phyloP scores from a whole-genome alignment of 371 early-diverging fungal genomes.

The Saksenaea oblongispora region DNA sequence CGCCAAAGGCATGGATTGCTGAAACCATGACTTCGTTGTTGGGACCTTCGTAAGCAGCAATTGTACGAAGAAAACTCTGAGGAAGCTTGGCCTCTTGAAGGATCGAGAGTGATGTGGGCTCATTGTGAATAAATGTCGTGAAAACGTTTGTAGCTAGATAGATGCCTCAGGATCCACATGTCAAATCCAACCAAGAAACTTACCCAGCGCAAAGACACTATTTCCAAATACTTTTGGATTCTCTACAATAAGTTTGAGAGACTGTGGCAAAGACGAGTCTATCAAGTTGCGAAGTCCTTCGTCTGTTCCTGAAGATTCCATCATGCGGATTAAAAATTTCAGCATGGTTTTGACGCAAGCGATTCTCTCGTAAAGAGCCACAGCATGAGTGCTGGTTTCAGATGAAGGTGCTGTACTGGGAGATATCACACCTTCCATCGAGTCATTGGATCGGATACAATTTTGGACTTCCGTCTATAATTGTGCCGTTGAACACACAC shows the following conservation, averaged over 20 bases:
- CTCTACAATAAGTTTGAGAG: constrained; percentile 74
- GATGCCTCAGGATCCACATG: not conserved
- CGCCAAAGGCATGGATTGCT: constrained; percentile 93
- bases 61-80: constrained; percentile 75
- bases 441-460: constrained; percentile 36
- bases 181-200: constrained; percentile 30
- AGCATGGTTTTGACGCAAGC: constrained; percentile 85
- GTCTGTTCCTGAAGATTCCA: constrained; percentile 88
- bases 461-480: constrained; percentile 52
- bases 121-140: constrained; percentile 96
- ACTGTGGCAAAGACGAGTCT: constrained; percentile 83
- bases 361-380: constrained; percentile 55
- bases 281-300: constrained; percentile 93
- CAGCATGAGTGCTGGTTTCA: constrained; percentile 4
- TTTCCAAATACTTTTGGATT: constrained; percentile 75
- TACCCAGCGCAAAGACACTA: constrained; percentile 69
- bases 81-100: constrained; percentile 91
- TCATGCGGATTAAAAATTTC: constrained; percentile 88
- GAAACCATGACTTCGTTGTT: constrained; percentile 77
- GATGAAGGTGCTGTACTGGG: not conserved
- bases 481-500: not conserved
- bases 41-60: constrained; percentile 66
- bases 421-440: constrained; percentile 34
- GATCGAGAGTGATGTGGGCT: constrained; percentile 90
- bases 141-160: constrained; percentile 81